Evolutionary conservation across 352 stramenopile species (phyloP).

Genomic region (Globisporangium sylvaticum): DNA sequence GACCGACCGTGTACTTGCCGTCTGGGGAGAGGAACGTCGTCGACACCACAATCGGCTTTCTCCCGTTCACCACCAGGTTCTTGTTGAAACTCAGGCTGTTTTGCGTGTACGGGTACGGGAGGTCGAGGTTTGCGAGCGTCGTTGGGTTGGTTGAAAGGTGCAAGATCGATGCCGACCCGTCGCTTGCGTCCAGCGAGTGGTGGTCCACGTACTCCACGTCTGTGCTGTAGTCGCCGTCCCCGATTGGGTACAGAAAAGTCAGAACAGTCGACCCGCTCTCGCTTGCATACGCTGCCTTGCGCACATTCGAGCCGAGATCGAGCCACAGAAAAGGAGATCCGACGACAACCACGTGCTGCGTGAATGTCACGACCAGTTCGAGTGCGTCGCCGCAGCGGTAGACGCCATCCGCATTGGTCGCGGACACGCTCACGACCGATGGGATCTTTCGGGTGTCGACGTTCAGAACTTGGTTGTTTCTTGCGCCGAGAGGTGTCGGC

Average conservation of each 20-base stretch:
- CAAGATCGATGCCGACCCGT: constrained; percentile 40
- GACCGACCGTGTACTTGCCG: constrained; percentile 50
- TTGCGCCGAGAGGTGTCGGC: constrained; percentile 36
- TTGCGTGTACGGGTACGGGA: constrained; percentile 63
- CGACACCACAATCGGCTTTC: constrained; percentile 53
- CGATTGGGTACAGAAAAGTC: constrained; percentile 62
- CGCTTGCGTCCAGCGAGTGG: constrained; percentile 69
- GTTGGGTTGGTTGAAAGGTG: constrained; percentile 68
- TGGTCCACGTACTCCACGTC: constrained; percentile 82
- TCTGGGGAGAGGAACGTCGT: constrained; percentile 55
- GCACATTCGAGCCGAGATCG: constrained; percentile 44
- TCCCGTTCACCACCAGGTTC: constrained; percentile 62
- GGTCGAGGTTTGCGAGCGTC: constrained; percentile 54
- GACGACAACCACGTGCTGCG: constrained; percentile 62
- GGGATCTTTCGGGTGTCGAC: constrained; percentile 63
- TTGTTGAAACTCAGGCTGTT: constrained; percentile 69
- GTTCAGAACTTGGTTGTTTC: constrained; percentile 34
- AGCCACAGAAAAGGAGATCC: constrained; percentile 66
- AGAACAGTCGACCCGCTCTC: constrained; percentile 52
- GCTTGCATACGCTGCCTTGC: constrained; percentile 49
- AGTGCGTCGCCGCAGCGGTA: constrained; percentile 74
- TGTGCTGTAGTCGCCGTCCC: constrained; percentile 66
- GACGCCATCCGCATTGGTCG: constrained; percentile 33
- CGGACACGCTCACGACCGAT: constrained; percentile 48
- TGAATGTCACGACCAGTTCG: constrained; percentile 55